Percentiles rank a stretch among this genome's conserved stretches.
phyloP scores from a whole-genome alignment of 129 eudicot species.

The Erigeron canadensis region DNA sequence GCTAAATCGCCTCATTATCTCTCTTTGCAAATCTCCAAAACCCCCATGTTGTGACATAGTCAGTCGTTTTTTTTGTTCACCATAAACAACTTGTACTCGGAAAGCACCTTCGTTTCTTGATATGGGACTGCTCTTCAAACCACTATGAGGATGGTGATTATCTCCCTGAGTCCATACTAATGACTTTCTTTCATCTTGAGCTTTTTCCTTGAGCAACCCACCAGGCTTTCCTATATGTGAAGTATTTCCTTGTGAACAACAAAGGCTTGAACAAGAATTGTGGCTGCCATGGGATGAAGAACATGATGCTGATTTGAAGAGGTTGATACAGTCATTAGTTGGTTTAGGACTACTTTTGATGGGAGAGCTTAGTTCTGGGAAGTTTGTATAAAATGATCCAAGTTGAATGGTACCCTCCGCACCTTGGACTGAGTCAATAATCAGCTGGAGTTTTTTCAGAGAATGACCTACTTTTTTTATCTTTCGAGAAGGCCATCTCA shows the following conservation, averaged over 20 bases:
- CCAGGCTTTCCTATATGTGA: constrained; percentile 27
- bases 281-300: constrained; percentile 43
- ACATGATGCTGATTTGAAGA: constrained; percentile 21
- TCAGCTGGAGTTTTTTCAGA: constrained; percentile 57
- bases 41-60: constrained; percentile 40
- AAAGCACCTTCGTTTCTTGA: constrained; percentile 27
- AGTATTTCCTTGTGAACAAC: constrained; percentile 33
- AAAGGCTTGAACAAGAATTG: constrained; percentile 44
- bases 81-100: constrained; percentile 43
- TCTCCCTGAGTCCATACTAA: constrained; percentile 19
- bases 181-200: constrained; percentile 35
- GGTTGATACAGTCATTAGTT: constrained; percentile 24
- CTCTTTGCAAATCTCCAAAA: constrained; percentile 42
- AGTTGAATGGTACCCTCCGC: constrained; percentile 61
- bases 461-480: constrained; percentile 73
- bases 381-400: constrained; percentile 53
- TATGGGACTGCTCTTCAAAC: neutral
- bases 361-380: constrained; percentile 52
- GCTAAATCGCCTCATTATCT: constrained; percentile 43
- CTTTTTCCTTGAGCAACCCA: constrained; percentile 30
- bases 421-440: constrained; percentile 72
- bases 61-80: constrained; percentile 52
- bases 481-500: constrained; percentile 73
- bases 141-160: neutral
- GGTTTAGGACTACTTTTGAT: constrained; percentile 17